Percentiles rank a stretch among this genome's conserved stretches.
Evolutionary conservation across 2,329 filamentous ascomycete species (phyloP).

Genomic region (Aspergillus costaricaensis): DNA sequence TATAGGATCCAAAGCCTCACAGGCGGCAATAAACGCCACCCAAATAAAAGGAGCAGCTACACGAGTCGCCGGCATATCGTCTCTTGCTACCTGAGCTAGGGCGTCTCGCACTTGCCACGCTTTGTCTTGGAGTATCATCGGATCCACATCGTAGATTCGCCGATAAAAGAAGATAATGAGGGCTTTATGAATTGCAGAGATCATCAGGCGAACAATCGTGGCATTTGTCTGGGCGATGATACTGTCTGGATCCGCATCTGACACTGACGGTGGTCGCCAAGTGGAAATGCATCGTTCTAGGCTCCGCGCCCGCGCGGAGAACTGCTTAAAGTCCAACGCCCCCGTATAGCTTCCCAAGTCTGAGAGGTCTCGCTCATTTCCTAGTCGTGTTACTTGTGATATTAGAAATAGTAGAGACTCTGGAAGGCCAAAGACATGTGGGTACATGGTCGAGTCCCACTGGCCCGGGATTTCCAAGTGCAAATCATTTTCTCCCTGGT

Average conservation of each 20-base stretch:
- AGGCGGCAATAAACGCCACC: conserved; percentile 49
- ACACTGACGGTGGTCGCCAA: conserved; percentile 11
- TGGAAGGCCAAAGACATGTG: conserved; percentile 49
- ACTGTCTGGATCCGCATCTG: background rate
- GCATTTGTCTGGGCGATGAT: background rate
- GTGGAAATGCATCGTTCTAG: conserved; percentile 37
- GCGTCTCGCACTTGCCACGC: conserved; percentile 42
- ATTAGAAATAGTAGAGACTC: conserved; percentile 46
- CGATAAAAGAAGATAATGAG: conserved; percentile 52
- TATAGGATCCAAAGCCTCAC: conserved; percentile 42
- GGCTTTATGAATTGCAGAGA: conserved; percentile 46
- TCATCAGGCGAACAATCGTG: conserved; percentile 32
- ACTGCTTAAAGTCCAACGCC: conserved; percentile 30
- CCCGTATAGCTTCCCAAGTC: conserved; percentile 17
- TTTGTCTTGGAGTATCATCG: conserved; percentile 43
- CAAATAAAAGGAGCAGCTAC: conserved; percentile 45
- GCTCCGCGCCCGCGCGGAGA: conserved; percentile 34
- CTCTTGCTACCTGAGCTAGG: conserved; percentile 38
- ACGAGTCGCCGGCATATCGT: conserved; percentile 35
- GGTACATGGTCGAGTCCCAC: conserved; percentile 47
- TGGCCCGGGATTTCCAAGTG: conserved; percentile 46
- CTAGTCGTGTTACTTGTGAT: conserved; percentile 47
- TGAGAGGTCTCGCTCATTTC: conserved; percentile 44
- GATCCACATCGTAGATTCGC: conserved; percentile 45
- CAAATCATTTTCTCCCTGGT: conserved; percentile 49